Evolutionary conservation across 495 filamentous ascomycete genomes (phyloP), one percentile per base, ranked within the genome.

Genomic region (Collariella sp.): DNA sequence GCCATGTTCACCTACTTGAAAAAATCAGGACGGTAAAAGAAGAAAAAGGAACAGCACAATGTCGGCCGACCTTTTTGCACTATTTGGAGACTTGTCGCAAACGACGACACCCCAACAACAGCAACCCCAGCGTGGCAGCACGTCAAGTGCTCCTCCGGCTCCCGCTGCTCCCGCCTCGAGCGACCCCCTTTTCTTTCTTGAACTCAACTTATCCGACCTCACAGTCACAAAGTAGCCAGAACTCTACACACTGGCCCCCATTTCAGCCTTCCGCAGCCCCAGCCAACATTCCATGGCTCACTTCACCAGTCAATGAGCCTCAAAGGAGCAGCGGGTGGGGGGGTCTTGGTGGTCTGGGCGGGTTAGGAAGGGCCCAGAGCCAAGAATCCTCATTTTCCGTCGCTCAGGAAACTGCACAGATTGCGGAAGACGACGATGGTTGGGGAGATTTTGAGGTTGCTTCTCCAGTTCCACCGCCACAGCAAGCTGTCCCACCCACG

Each of bases 381-480:
- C 40, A 34, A 15, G 13, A 2, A 0, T 11, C 24, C 7, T 13
- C 55, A 50, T 24, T 34, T 24, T 39, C 26, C 11, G 19, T 3
- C 39, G 7, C 33, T 24, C 40, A 42, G 20, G 24, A 33, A 11
- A 42, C 55, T 11, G 53, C 46, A 10, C 57, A 67, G 23, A 69
- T 74, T 18, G 65, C 66, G 0, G 73, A 72, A 7, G 76, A 77
- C 7, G 81, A 86, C 33, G 85, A 88, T 62, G 85, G 83, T 12
- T 89, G 84, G 79, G 85, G 86, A 13, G 85, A 88, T 51, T 89
- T 89, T 58, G 86, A 86, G 60, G 76, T 76, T 13, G 78, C 83
- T 10, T 36, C 58, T 5, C 45, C 60, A n/a, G 46, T 29, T 38
- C 35, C 40, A 0, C 48, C 55, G 7, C 22, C 46, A 24, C 49